Evolutionary conservation across 768 basidiomycete genomes (phyloP).

Genomic region (Daedaleopsis sinensis): DNA sequence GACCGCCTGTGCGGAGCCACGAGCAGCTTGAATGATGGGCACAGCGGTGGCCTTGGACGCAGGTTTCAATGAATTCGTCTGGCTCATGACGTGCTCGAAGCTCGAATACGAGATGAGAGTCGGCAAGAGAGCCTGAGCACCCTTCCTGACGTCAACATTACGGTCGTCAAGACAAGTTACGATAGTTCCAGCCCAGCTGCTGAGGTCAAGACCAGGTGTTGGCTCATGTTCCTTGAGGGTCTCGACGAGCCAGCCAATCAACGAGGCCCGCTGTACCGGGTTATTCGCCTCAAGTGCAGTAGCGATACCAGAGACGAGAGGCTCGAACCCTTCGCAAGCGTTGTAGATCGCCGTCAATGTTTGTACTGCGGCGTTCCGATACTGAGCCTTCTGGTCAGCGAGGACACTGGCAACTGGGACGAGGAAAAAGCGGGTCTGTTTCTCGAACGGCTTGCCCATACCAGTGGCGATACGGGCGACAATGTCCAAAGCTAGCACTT

Average conservation of each 20-base stretch:
- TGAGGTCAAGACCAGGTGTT: conserved; percentile 63
- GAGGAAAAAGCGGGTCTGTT: conserved; percentile 76
- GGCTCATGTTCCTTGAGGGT: conserved; percentile 73
- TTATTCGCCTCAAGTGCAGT: conserved; percentile 85
- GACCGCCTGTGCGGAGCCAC: conserved; percentile 40
- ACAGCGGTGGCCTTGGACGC: conserved; percentile 84
- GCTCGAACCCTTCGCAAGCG: conserved; percentile 83
- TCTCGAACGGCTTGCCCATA: conserved; percentile 97
- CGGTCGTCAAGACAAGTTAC: conserved; percentile 89
- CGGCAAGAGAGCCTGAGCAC: conserved; percentile 82
- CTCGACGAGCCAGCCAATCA: conserved; percentile 80
- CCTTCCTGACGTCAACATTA: conserved; percentile 89
- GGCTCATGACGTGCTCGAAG: conserved; percentile 83
- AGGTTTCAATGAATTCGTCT: conserved; percentile 86
- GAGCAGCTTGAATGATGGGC: conserved; percentile 88
- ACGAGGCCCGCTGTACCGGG: conserved; percentile 80
- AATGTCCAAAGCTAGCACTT: conserved; percentile 86
- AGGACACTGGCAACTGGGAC: conserved; percentile 81
- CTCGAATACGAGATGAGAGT: conserved; percentile 73
- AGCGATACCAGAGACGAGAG: conserved; percentile 76
- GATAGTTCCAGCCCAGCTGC: conserved; percentile 62
- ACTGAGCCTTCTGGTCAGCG: conserved; percentile 90
- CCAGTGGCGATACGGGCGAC: conserved; percentile 88
- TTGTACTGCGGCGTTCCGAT: conserved; percentile 75
- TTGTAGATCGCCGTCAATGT: conserved; percentile 82